Percentiles rank a stretch among this genome's conserved stretches.
Conservation (phyloP, 2,329 filamentous ascomycete species). For the Alternaria dauci region DNA sequence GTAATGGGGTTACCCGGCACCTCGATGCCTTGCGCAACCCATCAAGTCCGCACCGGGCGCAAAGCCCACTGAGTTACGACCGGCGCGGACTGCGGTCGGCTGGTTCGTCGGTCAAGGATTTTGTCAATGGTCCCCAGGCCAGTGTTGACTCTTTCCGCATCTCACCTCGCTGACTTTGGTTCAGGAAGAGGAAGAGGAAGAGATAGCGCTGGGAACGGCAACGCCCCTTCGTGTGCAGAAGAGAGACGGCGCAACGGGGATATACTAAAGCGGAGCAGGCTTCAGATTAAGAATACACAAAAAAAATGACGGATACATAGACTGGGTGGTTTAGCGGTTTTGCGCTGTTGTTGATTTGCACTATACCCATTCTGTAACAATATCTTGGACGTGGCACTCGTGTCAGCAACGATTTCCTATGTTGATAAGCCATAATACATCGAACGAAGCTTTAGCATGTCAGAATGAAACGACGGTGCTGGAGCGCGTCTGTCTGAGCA, state of each 20-base stretch:
- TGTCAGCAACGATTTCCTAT: not conserved
- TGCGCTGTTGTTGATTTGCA: constrained; percentile 22
- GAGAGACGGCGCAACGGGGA: not conserved
- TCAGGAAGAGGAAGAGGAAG: constrained; percentile 1
- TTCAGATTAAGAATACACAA: not conserved
- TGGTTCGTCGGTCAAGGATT: constrained; percentile 19
- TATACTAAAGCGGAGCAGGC: not conserved
- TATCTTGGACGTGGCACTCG: constrained; percentile 1
- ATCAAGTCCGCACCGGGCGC: constrained; percentile 13
- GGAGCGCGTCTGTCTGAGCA: not conserved
- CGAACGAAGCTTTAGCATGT: not conserved
- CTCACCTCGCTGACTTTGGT: constrained; percentile 5
- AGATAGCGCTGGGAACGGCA: constrained; percentile 1
- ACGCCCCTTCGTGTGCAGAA: not conserved
- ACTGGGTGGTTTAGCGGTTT: constrained; percentile 9
- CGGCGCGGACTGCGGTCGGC: constrained; percentile 22
- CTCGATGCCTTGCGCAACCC: constrained; percentile 19
- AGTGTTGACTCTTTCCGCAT: constrained; percentile 30
- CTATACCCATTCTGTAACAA: constrained; percentile 26
- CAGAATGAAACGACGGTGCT: not conserved
- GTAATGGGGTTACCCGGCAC: constrained; percentile 12
- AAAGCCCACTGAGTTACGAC: constrained; percentile 12
- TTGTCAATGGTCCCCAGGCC: constrained; percentile 9
- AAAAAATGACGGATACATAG: constrained; percentile 1
- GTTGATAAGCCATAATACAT: not conserved